Conservation (phyloP, 164 flowering plant genomes). For the Nymphaea colorata region DNA sequence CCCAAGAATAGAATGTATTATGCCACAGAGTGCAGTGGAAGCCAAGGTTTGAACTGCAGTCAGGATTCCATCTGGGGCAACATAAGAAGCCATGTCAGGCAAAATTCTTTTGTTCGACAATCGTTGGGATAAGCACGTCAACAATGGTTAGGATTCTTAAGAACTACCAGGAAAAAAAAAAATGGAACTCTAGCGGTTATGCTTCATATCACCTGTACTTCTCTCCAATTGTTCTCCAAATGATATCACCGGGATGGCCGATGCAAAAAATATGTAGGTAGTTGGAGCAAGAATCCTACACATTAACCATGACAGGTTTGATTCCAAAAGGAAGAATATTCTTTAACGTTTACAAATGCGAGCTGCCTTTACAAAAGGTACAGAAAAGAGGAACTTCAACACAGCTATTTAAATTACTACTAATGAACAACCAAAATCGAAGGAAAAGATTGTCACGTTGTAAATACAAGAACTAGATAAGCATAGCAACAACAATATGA, state of each 20-base stretch:
- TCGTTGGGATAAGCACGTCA: not conserved
- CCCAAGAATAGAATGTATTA: constrained; percentile 86
- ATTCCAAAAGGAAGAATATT: not conserved
- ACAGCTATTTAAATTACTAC: not conserved
- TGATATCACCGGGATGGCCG: constrained; percentile 94
- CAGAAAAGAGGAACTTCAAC: not conserved
- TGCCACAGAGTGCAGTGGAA: constrained; percentile 89
- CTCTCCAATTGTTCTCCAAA: constrained; percentile 94
- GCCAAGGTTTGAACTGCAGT: constrained; percentile 97
- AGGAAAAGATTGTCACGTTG: not conserved
- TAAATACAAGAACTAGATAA: not conserved
- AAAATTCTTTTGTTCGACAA: not conserved
- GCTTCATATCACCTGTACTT: constrained; percentile 46
- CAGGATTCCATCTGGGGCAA: constrained; percentile 66
- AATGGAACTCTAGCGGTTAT: not conserved
- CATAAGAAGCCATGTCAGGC: not conserved
- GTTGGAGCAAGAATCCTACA: constrained; percentile 36
- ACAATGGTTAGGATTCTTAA: not conserved
- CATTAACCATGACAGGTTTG: not conserved
- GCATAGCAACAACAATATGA: not conserved
- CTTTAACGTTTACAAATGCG: not conserved
- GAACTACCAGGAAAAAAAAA: not conserved
- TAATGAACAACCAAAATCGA: not conserved
- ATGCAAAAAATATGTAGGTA: constrained; percentile 88
- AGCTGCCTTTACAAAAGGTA: too few species aligned